Evolutionary conservation across 2,329 filamentous ascomycete genomes (phyloP), one percentile per base, ranked within the genome.

Genomic region (Metarhizium anisopliae): DNA sequence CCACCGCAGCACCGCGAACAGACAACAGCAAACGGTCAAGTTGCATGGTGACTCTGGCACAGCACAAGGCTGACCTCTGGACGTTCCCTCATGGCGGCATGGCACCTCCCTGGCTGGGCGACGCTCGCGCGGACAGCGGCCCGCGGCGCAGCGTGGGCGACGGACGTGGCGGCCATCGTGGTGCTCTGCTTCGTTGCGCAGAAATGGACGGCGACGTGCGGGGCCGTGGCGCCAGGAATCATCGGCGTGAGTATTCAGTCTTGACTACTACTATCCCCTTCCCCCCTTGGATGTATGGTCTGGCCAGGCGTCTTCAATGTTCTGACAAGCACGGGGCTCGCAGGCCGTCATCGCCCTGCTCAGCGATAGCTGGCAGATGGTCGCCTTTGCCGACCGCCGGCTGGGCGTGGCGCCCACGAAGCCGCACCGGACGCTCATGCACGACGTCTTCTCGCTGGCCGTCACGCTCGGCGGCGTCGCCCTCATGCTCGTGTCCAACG

Each of bases 321-420:
- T 25, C 25, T 25, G 25, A 25, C 25, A 25, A 25, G 32, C 32
- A 11, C 7, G 32, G 32, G 10, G 32, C 32, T 11, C 32, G 32
- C 32, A 52, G 55, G 49, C 40, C 7, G 60, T 62, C 51, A 61
- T 70, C 16, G 65, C 70, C 29, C 61, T 71, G 55, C 64, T 73
- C 59, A 70, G 69, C 53, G 70, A 73, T 50, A 71, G 68, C 61
- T 72, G 70, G 69, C 68, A 72, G 45, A 63, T 67, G 47, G 55
- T 67, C 50, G 65, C 69, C 3, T 59, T 67, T 14, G 60, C 63
- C 6, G 65, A 70, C 30, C 58, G 61, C 7, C 56, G 63, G 7
- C 55, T 63, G 13, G 62, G 63, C 7, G 65, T 70, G 14, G 56
- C 60, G 16, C 59, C 64, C 32, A 55, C 69, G 30, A 58, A 63